These are phyloP conservation scores for Paratinospora sagittata DNA, from an alignment of 164 flowering plant species.

Conservation along the genomic window DNA sequence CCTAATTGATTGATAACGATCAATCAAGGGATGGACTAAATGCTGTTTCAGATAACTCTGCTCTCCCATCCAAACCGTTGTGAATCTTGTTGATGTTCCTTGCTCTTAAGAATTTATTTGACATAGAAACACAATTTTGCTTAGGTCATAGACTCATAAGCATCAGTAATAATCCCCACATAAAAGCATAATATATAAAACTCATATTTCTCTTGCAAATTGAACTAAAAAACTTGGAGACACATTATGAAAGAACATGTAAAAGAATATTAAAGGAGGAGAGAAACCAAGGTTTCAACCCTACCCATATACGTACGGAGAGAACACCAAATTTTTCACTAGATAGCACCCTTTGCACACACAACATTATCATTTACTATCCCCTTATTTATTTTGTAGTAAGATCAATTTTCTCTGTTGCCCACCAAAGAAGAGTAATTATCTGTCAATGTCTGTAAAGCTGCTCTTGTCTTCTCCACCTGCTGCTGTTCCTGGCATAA, in stretches of 20 bases:
- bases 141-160: too few species aligned
- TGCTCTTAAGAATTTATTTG: too few species aligned
- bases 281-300: slow-evolving; percentile 18
- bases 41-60: too few species aligned
- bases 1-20: too few species aligned
- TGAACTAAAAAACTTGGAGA: slow-evolving; percentile 4
- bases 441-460: slow-evolving; percentile 31
- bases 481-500: slow-evolving; percentile 9
- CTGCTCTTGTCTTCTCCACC: slow-evolving; percentile 23
- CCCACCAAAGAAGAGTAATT: slow-evolving; percentile 32
- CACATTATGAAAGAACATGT: not conserved
- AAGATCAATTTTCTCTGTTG: slow-evolving; percentile 7
- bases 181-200: too few species aligned
- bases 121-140: too few species aligned
- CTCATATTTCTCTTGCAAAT: not conserved
- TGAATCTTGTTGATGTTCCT: too few species aligned
- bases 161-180: too few species aligned
- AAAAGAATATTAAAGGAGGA: not conserved
- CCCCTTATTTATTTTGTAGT: not conserved
- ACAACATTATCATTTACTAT: not conserved
- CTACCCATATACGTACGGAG: not conserved
- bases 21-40: too few species aligned
- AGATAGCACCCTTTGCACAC: too few species aligned
- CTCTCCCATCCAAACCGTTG: too few species aligned
- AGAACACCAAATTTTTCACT: not conserved